These are phyloP conservation scores for Chalara sp. DNA, from an alignment of 2,329 filamentous ascomycete species.

Conservation along the genomic window DNA sequence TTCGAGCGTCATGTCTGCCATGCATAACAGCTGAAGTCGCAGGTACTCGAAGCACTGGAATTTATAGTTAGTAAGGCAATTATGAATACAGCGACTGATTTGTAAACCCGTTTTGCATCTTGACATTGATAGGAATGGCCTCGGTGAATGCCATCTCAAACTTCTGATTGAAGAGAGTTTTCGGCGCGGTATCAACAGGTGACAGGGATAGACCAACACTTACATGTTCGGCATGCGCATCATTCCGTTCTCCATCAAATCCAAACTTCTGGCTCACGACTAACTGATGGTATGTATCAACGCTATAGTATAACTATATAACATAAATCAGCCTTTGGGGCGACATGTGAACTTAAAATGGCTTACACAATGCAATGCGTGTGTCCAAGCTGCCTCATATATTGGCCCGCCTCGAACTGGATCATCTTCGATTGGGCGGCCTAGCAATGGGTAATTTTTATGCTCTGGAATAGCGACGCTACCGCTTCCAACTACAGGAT, in stretches of 20 bases:
- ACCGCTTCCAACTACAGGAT: constrained; percentile 22
- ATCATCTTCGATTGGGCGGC: constrained; percentile 26
- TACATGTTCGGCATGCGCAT: not conserved
- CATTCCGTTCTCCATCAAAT: constrained; percentile 21
- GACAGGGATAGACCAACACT: too few species aligned
- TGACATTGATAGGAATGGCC: too few species aligned
- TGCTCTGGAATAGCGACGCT: constrained; percentile 26
- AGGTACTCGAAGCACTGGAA: constrained; percentile 29
- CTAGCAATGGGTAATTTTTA: constrained; percentile 24
- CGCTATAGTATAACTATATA: constrained; percentile 23
- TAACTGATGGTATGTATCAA: constrained; percentile 29
- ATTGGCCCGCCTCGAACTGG: constrained; percentile 24
- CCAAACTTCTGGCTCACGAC: constrained; percentile 18
- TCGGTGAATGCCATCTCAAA: too few species aligned
- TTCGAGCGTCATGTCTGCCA: constrained; percentile 29
- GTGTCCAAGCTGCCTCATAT: constrained; percentile 29
- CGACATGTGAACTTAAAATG: not conserved
- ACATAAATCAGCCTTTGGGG: too few species aligned
- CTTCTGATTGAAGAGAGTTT: too few species aligned
- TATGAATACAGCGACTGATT: too few species aligned
- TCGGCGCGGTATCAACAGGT: too few species aligned
- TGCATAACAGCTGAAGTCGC: constrained; percentile 26
- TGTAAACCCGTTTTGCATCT: too few species aligned
- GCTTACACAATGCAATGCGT: constrained; percentile 26
- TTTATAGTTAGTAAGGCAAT: constrained; percentile 14